phyloP scores from a whole-genome alignment of 768 basidiomycete genomes.

The Suillus discolor region DNA sequence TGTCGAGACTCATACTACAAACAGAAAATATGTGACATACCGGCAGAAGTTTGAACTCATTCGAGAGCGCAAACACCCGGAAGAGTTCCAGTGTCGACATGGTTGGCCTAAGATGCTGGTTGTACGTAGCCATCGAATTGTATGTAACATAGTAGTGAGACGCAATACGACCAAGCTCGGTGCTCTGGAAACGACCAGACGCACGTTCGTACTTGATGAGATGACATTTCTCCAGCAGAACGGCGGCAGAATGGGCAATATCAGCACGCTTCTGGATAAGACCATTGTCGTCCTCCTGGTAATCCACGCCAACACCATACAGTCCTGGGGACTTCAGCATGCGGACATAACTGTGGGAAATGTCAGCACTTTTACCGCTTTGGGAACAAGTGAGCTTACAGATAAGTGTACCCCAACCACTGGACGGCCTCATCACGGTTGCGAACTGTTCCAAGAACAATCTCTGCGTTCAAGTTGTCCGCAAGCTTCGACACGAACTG shows the following conservation, averaged over 20 bases:
- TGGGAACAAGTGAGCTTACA: constrained; percentile 52
- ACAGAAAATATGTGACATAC: constrained; percentile 38
- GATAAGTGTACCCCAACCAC: constrained; percentile 94
- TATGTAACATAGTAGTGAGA: constrained; percentile 96
- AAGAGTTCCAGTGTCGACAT: constrained; percentile 92
- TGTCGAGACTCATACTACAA: not conserved
- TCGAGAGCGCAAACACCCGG: constrained; percentile 92
- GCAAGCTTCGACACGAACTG: constrained; percentile 92
- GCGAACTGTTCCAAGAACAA: constrained; percentile 91
- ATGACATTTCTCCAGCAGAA: constrained; percentile 90
- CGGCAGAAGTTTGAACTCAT: constrained; percentile 93
- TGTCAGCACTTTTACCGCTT: constrained; percentile 8
- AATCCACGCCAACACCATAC: constrained; percentile 89
- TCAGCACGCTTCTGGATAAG: constrained; percentile 94
- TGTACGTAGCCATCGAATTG: constrained; percentile 95
- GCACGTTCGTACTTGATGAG: constrained; percentile 93
- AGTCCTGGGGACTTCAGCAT: constrained; percentile 89
- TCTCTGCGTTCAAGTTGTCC: constrained; percentile 96
- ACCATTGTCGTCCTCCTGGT: constrained; percentile 80
- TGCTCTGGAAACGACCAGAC: constrained; percentile 87
- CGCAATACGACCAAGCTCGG: constrained; percentile 92
- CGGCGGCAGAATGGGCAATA: constrained; percentile 91
- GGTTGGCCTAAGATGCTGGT: constrained; percentile 85
- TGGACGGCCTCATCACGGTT: constrained; percentile 97
- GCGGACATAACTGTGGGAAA: constrained; percentile 69